phyloP scores from a whole-genome alignment of 768 basidiomycete genomes.

The Lactifluus pinguis region DNA sequence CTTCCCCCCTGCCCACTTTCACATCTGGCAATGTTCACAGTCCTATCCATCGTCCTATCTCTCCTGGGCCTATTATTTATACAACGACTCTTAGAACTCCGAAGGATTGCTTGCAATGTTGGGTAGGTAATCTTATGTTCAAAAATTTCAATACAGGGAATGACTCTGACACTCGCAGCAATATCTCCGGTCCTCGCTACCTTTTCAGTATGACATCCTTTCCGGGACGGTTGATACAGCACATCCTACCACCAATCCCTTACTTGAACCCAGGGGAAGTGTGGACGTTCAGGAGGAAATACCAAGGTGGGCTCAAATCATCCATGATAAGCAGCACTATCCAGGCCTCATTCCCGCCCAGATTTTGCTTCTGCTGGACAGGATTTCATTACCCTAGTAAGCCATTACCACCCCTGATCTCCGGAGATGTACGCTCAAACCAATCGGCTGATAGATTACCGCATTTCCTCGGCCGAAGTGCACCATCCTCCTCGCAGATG shows the following conservation, averaged over 20 bases:
- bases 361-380: slow-evolving; percentile 6
- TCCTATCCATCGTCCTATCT: neutral
- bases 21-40: neutral
- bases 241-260: neutral
- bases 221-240: neutral
- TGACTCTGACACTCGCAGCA: neutral
- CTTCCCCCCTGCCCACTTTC: neutral
- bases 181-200: slow-evolving; percentile 1
- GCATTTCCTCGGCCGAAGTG: neutral
- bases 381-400: slow-evolving; percentile 4
- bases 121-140: neutral
- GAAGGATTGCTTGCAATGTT: neutral
- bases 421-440: neutral
- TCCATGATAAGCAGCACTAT: too few species aligned
- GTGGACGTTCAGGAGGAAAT: neutral
- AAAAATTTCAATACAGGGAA: neutral
- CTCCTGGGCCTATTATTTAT: neutral
- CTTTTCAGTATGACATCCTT: neutral
- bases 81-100: neutral
- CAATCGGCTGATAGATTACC: neutral
- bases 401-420: neutral
- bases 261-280: neutral
- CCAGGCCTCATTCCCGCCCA: neutral
- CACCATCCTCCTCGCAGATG: slow-evolving; percentile 9
- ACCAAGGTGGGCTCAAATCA: neutral